These are phyloP conservation scores for Solidago caesia DNA, from an alignment of 129 eudicot genomes.

Conservation along the genomic window DNA sequence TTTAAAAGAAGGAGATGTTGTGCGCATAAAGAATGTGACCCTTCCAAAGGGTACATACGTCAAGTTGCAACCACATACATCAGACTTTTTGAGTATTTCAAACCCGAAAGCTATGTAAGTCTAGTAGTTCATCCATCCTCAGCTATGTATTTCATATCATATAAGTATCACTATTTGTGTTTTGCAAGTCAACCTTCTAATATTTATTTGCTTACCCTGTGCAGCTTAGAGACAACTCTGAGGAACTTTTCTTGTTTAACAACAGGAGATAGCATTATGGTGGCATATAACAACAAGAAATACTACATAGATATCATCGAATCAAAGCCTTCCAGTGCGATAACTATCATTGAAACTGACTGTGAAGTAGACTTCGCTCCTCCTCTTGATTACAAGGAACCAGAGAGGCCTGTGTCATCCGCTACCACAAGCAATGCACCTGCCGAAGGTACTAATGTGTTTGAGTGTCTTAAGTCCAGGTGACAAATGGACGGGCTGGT, in stretches of 20 bases:
- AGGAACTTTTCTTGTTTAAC: conserved; percentile 96
- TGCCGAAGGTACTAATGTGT: conserved; percentile 42
- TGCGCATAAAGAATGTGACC: conserved; percentile 71
- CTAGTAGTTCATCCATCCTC: conserved; percentile 5
- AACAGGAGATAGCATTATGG: conserved; percentile 89
- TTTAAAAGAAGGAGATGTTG: conserved; percentile 81
- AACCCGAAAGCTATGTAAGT: conserved; percentile 92
- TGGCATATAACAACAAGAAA: conserved; percentile 81
- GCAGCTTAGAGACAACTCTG: conserved; percentile 90
- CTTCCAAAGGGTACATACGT: conserved; percentile 96
- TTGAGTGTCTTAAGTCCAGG: not conserved
- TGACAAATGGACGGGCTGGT: too few species aligned
- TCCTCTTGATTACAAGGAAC: conserved; percentile 89
- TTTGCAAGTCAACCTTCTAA: not conserved
- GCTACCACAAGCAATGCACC: conserved; percentile 47
- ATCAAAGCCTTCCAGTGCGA: conserved; percentile 77
- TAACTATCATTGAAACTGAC: conserved; percentile 84
- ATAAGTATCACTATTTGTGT: not conserved
- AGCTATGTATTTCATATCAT: not conserved
- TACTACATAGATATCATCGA: conserved; percentile 86
- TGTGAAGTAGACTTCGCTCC: conserved; percentile 99
- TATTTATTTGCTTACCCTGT: not conserved
- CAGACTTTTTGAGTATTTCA: conserved; percentile 81
- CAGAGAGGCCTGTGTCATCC: conserved; percentile 54
- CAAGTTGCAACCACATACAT: conserved; percentile 88